These are phyloP conservation scores for Geosmithia flava DNA, from an alignment of 2,329 filamentous ascomycete genomes.

Conservation along the genomic window DNA sequence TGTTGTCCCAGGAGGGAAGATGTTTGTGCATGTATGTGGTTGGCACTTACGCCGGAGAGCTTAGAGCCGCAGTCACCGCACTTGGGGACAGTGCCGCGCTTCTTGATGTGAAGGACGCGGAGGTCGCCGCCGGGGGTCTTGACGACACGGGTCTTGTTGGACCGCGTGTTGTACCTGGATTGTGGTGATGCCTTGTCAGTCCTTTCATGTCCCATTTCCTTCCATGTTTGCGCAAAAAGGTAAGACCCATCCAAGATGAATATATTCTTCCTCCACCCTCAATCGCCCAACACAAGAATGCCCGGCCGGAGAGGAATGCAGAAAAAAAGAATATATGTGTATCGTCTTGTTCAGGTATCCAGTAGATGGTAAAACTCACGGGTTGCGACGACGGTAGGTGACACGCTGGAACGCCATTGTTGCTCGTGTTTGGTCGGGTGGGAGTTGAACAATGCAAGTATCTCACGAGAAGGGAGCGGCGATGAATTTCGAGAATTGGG, in stretches of 20 bases:
- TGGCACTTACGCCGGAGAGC: conserved; percentile 83
- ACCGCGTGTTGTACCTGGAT: conserved; percentile 88
- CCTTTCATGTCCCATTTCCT: neutral
- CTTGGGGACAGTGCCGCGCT: conserved; percentile 96
- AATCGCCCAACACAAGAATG: neutral
- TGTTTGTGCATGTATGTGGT: conserved; percentile 2
- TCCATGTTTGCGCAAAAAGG: neutral
- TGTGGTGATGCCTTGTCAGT: neutral
- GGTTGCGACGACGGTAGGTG: conserved; percentile 67
- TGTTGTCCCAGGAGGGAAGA: neutral
- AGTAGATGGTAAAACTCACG: conserved; percentile 40
- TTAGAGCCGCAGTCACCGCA: conserved; percentile 98
- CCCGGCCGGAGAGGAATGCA: neutral
- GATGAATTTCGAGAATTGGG: conserved; percentile 28
- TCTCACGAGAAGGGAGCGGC: conserved; percentile 15
- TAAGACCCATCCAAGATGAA: neutral
- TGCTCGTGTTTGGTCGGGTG: conserved; percentile 26
- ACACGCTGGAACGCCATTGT: conserved; percentile 49
- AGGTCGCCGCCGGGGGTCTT: conserved; percentile 96
- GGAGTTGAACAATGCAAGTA: conserved; percentile 14
- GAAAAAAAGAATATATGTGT: neutral
- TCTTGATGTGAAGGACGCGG: conserved; percentile 98
- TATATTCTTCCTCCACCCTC: neutral
- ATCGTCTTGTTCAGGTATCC: neutral
- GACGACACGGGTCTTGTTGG: conserved; percentile 91